Evolutionary conservation across 1,284 basidiomycete species (phyloP).

Genomic region (Vanrija humicola): DNA sequence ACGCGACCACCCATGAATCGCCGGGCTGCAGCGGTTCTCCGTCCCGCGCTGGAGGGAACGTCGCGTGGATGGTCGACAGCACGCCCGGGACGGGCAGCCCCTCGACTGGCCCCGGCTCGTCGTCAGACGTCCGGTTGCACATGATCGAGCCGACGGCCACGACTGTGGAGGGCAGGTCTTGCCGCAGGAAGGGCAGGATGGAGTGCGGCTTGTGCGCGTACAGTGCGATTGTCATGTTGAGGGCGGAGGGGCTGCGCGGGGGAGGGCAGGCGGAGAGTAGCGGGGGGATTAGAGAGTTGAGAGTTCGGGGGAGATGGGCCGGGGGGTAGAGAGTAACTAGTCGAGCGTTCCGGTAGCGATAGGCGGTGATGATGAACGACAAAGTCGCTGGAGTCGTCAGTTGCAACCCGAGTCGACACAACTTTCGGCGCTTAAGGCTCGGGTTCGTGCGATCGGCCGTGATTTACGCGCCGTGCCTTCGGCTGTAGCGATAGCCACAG

Average conservation of each 20-base stretch:
- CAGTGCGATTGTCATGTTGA: slow-evolving; percentile 1
- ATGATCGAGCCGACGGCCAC: slow-evolving; percentile 15
- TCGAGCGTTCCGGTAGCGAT: too few species aligned
- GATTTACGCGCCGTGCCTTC: too few species aligned
- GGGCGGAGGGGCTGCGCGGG: neutral
- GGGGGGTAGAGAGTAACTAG: too few species aligned
- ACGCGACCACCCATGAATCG: slow-evolving; percentile 16
- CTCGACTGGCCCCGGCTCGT: too few species aligned
- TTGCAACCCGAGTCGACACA: too few species aligned
- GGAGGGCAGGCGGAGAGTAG: neutral
- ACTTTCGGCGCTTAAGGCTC: too few species aligned
- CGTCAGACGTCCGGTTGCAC: neutral
- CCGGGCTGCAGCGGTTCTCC: neutral
- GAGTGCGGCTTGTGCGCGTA: slow-evolving; percentile 12
- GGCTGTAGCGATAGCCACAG: too few species aligned
- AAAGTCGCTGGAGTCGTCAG: too few species aligned
- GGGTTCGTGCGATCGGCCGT: too few species aligned
- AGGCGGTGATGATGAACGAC: too few species aligned
- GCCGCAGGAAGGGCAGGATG: slow-evolving; percentile 15
- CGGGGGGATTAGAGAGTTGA: neutral
- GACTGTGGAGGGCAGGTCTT: slow-evolving; percentile 17
- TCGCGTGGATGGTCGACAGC: neutral
- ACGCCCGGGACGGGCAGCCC: neutral
- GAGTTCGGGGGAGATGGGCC: too few species aligned
- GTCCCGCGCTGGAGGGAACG: neutral